Conservation (phyloP, 495 filamentous ascomycete species). For the Podospora sp. region DNA sequence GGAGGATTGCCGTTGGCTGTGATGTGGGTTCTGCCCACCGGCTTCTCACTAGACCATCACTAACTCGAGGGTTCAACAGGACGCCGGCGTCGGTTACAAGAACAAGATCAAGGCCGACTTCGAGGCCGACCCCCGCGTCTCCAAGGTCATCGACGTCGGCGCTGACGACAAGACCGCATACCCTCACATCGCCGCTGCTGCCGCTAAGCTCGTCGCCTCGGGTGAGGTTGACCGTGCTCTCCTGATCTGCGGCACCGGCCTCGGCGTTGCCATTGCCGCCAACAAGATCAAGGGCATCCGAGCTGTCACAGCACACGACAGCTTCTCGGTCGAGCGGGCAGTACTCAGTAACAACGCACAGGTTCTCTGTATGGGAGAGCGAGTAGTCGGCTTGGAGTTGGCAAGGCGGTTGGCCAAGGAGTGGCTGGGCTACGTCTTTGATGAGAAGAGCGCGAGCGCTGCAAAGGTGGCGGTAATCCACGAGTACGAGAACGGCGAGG, state of each 20-base stretch:
- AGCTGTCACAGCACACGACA: slow-evolving; percentile 85
- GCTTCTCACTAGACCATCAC: slow-evolving; percentile 3
- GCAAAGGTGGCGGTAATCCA: slow-evolving; percentile 75
- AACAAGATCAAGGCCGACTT: slow-evolving; percentile 75
- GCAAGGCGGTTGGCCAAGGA: slow-evolving; percentile 76
- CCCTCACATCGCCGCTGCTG: slow-evolving; percentile 75
- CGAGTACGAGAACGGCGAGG: slow-evolving; percentile 63
- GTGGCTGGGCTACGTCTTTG: slow-evolving; percentile 83
- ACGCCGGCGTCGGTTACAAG: slow-evolving; percentile 80
- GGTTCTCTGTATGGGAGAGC: slow-evolving; percentile 85
- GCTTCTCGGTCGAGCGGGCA: slow-evolving; percentile 78
- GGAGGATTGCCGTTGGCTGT: slow-evolving; percentile 51
- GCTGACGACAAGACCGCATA: slow-evolving; percentile 78
- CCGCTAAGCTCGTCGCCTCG: slow-evolving; percentile 64
- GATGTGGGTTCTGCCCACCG: slow-evolving; percentile 42
- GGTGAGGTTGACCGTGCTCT: slow-evolving; percentile 78
- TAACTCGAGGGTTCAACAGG: slow-evolving; percentile 44
- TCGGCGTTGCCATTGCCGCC: slow-evolving; percentile 82
- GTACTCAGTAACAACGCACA: slow-evolving; percentile 85
- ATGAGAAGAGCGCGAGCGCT: slow-evolving; percentile 69
- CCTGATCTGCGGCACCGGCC: slow-evolving; percentile 84
- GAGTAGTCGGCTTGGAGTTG: slow-evolving; percentile 79
- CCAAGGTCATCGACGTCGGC: slow-evolving; percentile 69
- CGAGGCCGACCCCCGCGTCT: slow-evolving; percentile 65
- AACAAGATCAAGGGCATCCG: slow-evolving; percentile 86